Evolutionary conservation across 495 filamentous ascomycete species (phyloP), one percentile per base, ranked within the genome.

Genomic region (Neurospora africana): DNA sequence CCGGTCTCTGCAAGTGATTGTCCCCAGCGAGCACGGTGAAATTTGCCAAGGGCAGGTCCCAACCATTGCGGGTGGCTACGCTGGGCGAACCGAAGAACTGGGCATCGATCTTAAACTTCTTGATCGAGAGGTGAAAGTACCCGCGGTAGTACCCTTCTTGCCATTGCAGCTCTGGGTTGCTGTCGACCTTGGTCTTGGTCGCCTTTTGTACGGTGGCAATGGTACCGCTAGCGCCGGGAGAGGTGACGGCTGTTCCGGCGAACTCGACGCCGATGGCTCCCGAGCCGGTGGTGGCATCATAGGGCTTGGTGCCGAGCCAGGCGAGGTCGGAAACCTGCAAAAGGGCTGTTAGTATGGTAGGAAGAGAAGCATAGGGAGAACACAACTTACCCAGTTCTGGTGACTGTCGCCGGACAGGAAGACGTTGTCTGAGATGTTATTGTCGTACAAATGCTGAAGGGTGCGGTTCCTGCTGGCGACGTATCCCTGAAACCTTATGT

Each of bases 101-200:
- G 4, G 88, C 87, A 41, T 83, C 80, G 39, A 89, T 83, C 38
- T 82, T 79, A 41, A 84, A 79, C 73, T 85, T 83, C 23, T 76
- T 78, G 8, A 89, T 73, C 69, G 82, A 79, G 8, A 90, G 77
- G 41, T 88, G 84, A 74, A 86, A 90, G 58, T 87, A 88, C 0
- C 86, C 89, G 67, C 89, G 81, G 76, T 90, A 91, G 76, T 89
- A 90, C 13, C 86, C 76, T 44, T 90, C 89, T 61, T 87, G 85
- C 88, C 88, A 91, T 74, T 89, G 86, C 27, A 91, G 81, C 71
- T 89, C 87, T 13, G 77, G 68, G 73, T 89, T 90, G 47, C 78
- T 79, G n/a, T 76, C 74, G n/a, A 86, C 81, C 21, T 88, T 79
- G 38, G 76, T 79, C 17, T 80, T 72, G n/a, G 83, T 82, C 41